A percentile compares a stretch with the other conserved stretches of the same genome.
Evolutionary conservation across 257 asterid species (phyloP).

Genomic region (Rauvolfia tetraphylla): DNA sequence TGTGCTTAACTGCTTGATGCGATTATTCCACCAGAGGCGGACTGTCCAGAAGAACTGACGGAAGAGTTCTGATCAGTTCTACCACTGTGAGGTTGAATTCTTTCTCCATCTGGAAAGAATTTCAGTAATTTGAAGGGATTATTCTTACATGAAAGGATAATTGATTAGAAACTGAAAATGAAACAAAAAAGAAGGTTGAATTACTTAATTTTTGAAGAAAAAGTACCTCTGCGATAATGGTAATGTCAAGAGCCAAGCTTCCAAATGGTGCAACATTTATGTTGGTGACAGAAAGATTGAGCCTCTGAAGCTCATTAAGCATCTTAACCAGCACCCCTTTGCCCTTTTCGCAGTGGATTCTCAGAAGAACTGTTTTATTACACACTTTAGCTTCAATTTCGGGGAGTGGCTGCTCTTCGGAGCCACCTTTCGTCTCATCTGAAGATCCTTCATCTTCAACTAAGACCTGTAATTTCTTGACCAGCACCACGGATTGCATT

Average conservation of each 20-base stretch:
- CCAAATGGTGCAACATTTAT: constrained; percentile 23
- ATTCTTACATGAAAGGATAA: background rate
- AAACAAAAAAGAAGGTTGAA: background rate
- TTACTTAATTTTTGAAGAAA: background rate
- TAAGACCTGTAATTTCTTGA: constrained; percentile 30
- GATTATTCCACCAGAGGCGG: background rate
- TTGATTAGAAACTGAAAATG: background rate
- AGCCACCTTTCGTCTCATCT: constrained; percentile 22
- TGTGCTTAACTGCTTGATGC: too few species aligned
- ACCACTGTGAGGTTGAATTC: constrained; percentile 25
- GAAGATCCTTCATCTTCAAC: constrained; percentile 32
- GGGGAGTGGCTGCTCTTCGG: constrained; percentile 17
- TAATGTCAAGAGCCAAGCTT: constrained; percentile 29
- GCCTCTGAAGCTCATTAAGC: constrained; percentile 16
- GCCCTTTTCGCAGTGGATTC: constrained; percentile 14
- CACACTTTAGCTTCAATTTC: constrained; percentile 19
- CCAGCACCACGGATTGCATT: constrained; percentile 28
- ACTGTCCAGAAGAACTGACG: constrained; percentile 8
- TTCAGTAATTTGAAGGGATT: background rate
- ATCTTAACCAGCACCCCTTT: constrained; percentile 15
- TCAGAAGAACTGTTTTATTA: constrained; percentile 13
- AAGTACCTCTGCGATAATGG: constrained; percentile 5
- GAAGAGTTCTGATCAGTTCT: constrained; percentile 16
- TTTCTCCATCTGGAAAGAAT: constrained; percentile 32
- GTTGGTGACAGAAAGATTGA: constrained; percentile 15